Evolutionary conservation across 1,139 yeast species (phyloP).

Genomic region (Debaryomyces sp.): DNA sequence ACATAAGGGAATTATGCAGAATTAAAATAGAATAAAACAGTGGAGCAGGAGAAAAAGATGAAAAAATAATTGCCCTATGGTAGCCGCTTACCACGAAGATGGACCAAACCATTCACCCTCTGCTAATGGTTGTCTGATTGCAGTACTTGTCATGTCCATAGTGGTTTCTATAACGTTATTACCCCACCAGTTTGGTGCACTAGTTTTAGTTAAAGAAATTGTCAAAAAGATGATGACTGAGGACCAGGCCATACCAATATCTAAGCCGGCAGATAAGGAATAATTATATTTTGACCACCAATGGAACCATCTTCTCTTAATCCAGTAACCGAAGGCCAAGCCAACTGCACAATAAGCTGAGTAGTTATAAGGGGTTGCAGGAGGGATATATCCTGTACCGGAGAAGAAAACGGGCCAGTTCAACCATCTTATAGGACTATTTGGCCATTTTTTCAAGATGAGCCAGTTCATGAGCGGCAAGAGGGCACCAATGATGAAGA

Average conservation of each 20-base stretch:
- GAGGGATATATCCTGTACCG: conserved; percentile 4
- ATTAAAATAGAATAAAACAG: neutral
- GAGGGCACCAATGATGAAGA: conserved; percentile 61
- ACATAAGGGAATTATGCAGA: neutral
- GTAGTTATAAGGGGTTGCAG: conserved; percentile 47
- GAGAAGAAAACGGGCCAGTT: conserved; percentile 16
- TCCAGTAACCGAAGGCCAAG: conserved; percentile 23
- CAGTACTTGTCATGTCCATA: conserved; percentile 24
- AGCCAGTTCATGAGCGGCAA: conserved; percentile 41
- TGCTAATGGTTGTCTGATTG: conserved; percentile 9
- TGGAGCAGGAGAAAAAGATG: neutral
- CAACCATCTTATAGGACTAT: conserved; percentile 38
- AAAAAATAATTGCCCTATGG: neutral
- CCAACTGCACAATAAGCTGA: conserved; percentile 38
- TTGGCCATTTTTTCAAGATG: conserved; percentile 37
- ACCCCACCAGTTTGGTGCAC: conserved; percentile 55
- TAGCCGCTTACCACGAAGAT: conserved; percentile 20
- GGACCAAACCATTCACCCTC: conserved; percentile 21
- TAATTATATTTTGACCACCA: conserved; percentile 74
- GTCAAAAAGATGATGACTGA: conserved; percentile 52
- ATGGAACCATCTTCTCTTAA: conserved; percentile 37
- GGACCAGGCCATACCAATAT: conserved; percentile 57
- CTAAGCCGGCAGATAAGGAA: conserved; percentile 59
- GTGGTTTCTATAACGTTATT: conserved; percentile 34
- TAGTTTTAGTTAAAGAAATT: conserved; percentile 41